These are phyloP conservation scores for Blastobotrys malaysiensis DNA, from an alignment of 1,139 yeast species.

Conservation along the genomic window DNA sequence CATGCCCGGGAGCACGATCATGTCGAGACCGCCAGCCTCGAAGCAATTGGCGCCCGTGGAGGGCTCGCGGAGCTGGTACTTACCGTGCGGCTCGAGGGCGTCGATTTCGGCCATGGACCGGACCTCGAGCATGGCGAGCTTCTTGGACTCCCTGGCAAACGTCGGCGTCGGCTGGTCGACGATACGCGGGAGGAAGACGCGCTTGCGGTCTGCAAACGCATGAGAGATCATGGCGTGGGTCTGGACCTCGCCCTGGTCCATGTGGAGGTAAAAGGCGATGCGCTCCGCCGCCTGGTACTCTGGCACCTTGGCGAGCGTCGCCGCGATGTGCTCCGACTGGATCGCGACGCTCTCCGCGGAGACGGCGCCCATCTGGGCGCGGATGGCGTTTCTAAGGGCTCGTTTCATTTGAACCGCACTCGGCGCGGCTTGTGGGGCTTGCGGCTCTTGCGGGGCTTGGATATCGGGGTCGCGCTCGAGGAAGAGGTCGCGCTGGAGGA, in stretches of 20 bases:
- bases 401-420: constrained; percentile 16
- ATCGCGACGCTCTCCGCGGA: constrained; percentile 14
- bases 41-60: constrained; percentile 20
- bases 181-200: constrained; percentile 36
- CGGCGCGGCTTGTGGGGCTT: background rate
- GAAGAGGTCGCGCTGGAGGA: background rate
- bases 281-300: constrained; percentile 42
- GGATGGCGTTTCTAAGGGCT: constrained; percentile 22
- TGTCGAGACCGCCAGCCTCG: constrained; percentile 47
- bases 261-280: constrained; percentile 60
- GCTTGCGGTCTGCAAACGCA: constrained; percentile 42
- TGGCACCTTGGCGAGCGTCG: constrained; percentile 33
- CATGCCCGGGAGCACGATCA: constrained; percentile 79
- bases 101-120: constrained; percentile 40
- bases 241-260: constrained; percentile 58
- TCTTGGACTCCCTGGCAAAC: constrained; percentile 38
- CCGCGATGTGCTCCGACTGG: constrained; percentile 19
- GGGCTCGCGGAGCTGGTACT: constrained; percentile 68
- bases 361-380: constrained; percentile 14
- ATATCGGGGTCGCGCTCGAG: background rate
- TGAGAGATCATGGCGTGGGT: constrained; percentile 47
- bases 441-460: background rate
- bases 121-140: constrained; percentile 55
- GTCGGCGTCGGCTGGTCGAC: constrained; percentile 15
- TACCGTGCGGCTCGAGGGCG: constrained; percentile 59